These are phyloP conservation scores for Fistulinella prunicolor DNA, from an alignment of 768 basidiomycete genomes.

Conservation along the genomic window DNA sequence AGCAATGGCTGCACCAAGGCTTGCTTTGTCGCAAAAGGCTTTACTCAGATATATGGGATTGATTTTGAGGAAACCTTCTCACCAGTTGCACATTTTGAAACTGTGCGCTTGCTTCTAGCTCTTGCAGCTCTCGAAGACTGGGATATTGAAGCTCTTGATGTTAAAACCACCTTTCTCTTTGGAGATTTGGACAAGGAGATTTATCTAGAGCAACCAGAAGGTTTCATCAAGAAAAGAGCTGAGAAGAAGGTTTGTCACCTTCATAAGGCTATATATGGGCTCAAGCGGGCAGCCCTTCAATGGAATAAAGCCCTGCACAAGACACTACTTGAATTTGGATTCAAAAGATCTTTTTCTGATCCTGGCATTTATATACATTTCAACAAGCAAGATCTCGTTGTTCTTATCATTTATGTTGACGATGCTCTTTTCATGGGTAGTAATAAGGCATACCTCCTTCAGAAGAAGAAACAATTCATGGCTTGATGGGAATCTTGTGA, in stretches of 20 bases:
- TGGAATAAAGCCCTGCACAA: conserved; percentile 1
- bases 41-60: conserved; percentile 30
- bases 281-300: background rate
- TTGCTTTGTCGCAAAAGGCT: conserved; percentile 36
- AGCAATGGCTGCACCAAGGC: conserved; percentile 28
- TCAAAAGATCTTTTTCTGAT: too few species aligned
- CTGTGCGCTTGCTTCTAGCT: conserved; percentile 2
- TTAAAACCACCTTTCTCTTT: conserved; percentile 42
- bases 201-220: background rate
- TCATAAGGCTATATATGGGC: background rate
- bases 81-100: background rate
- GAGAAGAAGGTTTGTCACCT: background rate
- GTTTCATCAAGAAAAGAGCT: background rate
- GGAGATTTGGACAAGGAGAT: conserved; percentile 10
- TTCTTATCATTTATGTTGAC: background rate
- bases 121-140: conserved; percentile 22
- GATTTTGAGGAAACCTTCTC: too few species aligned
- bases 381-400: too few species aligned
- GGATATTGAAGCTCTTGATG: conserved; percentile 40
- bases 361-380: too few species aligned
- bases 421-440: too few species aligned
- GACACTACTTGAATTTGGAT: background rate
- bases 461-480: background rate
- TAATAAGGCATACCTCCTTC: too few species aligned
- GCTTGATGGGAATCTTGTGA: background rate